Conservation (phyloP, 2,329 filamentous ascomycete species). For the Knoxdaviesia proteae region DNA sequence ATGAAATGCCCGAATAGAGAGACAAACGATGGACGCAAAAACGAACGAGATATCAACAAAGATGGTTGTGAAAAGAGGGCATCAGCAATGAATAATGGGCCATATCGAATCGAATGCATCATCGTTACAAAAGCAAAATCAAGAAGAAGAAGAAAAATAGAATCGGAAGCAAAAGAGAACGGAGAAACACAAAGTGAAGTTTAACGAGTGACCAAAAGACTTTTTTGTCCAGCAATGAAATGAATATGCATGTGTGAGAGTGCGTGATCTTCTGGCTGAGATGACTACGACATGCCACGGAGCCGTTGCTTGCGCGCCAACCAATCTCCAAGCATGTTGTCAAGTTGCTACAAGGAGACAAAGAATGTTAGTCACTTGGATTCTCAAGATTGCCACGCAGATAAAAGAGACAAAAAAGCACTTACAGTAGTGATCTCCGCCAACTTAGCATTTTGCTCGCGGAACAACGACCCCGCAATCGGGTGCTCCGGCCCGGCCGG, state of each 20-base stretch:
- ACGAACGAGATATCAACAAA: neutral
- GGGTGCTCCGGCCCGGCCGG: conserved; percentile 73
- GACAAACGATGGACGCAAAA: no score
- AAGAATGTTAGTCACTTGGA: neutral
- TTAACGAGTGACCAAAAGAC: neutral
- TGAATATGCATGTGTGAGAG: neutral
- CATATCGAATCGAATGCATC: neutral
- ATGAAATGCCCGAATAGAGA: no score
- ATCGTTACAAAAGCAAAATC: neutral
- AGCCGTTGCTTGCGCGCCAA: conserved; percentile 48
- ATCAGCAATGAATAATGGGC: neutral
- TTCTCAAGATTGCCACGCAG: neutral
- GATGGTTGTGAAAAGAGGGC: neutral
- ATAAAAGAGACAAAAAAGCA: conserved; percentile 4
- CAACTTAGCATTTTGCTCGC: conserved; percentile 68
- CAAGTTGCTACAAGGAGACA: conserved; percentile 39
- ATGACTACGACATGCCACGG: conserved; percentile 23
- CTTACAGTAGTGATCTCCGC: conserved; percentile 65
- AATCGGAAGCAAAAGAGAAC: conserved; percentile 1
- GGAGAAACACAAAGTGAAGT: neutral
- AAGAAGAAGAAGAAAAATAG: conserved; percentile 1
- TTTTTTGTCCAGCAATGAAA: neutral
- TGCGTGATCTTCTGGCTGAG: neutral
- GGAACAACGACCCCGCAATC: conserved; percentile 59
- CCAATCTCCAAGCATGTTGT: conserved; percentile 71